These are phyloP conservation scores for Phytophthora pseudosyringae DNA, from an alignment of 352 stramenopile genomes.

Conservation along the genomic window DNA sequence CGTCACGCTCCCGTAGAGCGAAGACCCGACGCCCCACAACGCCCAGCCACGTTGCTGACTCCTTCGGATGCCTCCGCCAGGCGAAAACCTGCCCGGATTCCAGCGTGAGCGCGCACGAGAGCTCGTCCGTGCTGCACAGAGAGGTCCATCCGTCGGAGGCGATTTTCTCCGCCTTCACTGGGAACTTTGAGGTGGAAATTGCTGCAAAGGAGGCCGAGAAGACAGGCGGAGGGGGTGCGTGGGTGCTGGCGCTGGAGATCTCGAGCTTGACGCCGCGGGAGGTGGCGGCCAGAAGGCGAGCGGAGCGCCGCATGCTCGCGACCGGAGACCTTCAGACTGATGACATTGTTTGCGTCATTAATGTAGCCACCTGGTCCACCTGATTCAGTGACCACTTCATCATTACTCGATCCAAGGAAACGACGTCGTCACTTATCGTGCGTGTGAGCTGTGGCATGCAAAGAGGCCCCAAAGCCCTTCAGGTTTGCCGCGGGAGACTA, in stretches of 20 bases:
- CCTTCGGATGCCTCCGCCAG: slow-evolving; percentile 28
- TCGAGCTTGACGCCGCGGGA: slow-evolving; percentile 19
- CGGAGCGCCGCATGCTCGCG: slow-evolving; percentile 34
- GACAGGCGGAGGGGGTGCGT: not conserved
- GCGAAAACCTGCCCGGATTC: slow-evolving; percentile 63
- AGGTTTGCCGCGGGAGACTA: too few relatives aligned
- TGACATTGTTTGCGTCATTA: slow-evolving; percentile 9
- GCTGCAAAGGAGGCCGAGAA: slow-evolving; percentile 4
- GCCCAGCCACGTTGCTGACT: slow-evolving; percentile 49
- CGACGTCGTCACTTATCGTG: not conserved
- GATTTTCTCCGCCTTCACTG: slow-evolving; percentile 17
- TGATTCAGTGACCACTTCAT: not conserved
- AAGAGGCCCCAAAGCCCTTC: too few relatives aligned
- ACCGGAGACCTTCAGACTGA: slow-evolving; percentile 13
- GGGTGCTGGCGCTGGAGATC: not conserved
- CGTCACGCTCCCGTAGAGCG: slow-evolving; percentile 49
- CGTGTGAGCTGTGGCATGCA: too few relatives aligned
- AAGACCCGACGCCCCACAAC: slow-evolving; percentile 57
- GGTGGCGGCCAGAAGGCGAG: slow-evolving; percentile 23
- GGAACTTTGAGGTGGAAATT: slow-evolving; percentile 10
- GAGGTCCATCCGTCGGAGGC: slow-evolving; percentile 41
- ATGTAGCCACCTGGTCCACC: slow-evolving; percentile 14
- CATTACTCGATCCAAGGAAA: slow-evolving; percentile 1
- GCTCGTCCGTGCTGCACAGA: slow-evolving; percentile 49
- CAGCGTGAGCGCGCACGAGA: slow-evolving; percentile 56